Evolutionary conservation across 2,329 filamentous ascomycete genomes (phyloP), one percentile per base, ranked within the genome.

Genomic region (Didymella sp.): DNA sequence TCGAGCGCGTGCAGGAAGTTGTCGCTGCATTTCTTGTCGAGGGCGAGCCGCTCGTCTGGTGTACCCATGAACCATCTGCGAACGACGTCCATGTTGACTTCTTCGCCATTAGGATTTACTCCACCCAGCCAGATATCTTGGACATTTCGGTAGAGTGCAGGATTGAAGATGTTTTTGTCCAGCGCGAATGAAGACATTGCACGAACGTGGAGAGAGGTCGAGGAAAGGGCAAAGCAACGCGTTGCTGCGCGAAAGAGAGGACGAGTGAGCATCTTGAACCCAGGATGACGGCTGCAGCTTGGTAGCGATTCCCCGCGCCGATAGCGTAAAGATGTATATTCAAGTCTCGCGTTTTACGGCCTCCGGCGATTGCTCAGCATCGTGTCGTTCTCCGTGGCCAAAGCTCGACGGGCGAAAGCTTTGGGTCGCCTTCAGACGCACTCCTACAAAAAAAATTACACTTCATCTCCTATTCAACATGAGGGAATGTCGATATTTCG

Each of bases 91-190:
- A 61, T 54, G 30, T 68, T 69, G 40, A 72, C 51, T 1, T 57
- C 49, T 41, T 56, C 67, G n/a, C 72, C 69, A 24, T 59, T 62
- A 4, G 58, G 24, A 12, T 76, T 63, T 4, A 76, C 51, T 25
- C 65, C 74, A 15, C 62, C 60, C 57, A 80, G 79, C 78, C 79
- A 81, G 48, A 76, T 62, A 19, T 70, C 57, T 17, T 61, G 72
- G 22, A 80, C 44, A 9, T 64, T 59, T 4, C 65, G 62, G 65
- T 80, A 80, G 4, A 80, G 66, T 0, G 61, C 47, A 0, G 67
- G 66, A 44, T 77, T 80, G 69, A 79, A 80, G 61, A 80, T 68
- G 21, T 48, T 62, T 30, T 63, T 71, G 62, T 79, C 73, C 40
- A 80, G 73, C 4, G 59, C 62, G 68, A 71, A 70, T n/a, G 67